Base-by-base conservation (phyloP, 2,329 filamentous ascomycete genomes). In the Xylaria sp. region DNA sequence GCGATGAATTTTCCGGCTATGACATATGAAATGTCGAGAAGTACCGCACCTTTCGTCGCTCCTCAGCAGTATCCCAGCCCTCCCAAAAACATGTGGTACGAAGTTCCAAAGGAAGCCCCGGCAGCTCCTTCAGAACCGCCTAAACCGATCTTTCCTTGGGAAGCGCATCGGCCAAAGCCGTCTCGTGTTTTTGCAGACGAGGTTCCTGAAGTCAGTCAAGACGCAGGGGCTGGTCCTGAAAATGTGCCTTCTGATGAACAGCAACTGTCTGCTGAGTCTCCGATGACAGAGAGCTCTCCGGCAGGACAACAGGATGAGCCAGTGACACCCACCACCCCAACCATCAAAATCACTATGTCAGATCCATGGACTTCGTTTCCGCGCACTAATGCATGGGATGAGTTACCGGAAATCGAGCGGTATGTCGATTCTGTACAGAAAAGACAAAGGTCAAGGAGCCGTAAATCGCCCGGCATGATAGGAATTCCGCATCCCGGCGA, bases 331-430 rank as follows among this genome's bases (percentile, higher is more conserved):
- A 78, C 80, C 52, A 86, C 85, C 60, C 84, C 86, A 31, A 84
- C 82, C 34, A 81, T 85, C 68, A 81, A 80, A 54, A 74, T 83
- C 66, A 82, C 81, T 25, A 77, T 85, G 46, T 82, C 87, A 58
- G 86, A 91, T 75, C 87, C 90, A 23, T 97, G 93, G 92, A 87
- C 89, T 71, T 86, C 86, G 56, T 97, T 92, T 79, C 85, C 89
- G n/a, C 87, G 90, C 56, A 88, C 85, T 60, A 99, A 98, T 80
- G 94, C 94, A 18, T 99, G 96, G 96, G 96, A 99, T 76, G 92
- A 93, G 63, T 88, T 97, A 62, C 92, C 93, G 13, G 92, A 93
- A 73, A 99, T 99, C 75, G 90, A 93, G 76, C 88, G 89, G 72
- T 99, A 98, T 78, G 92, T 98, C 64, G 92, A 93, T 72, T 87